phyloP scores from a whole-genome alignment of 2,329 filamentous ascomycete genomes.

The Trichoderma arundinaceum region DNA sequence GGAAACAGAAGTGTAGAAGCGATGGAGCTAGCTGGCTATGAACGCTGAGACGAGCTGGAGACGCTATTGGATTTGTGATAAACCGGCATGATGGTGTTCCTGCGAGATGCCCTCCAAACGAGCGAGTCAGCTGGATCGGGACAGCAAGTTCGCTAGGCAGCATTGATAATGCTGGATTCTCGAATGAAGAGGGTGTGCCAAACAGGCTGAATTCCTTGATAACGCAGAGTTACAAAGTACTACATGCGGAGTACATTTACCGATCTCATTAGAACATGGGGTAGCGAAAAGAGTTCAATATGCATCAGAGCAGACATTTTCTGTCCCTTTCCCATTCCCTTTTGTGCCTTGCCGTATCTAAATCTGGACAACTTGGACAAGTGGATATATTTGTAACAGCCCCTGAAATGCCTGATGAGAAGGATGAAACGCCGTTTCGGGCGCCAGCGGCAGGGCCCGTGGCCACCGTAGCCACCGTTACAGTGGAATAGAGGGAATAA shows the following conservation, averaged over 20 bases:
- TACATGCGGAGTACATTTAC: background rate
- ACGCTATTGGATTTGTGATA: constrained; percentile 24
- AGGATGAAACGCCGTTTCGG: constrained; percentile 25
- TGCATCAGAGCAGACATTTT: background rate
- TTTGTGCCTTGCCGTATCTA: too few relatives aligned
- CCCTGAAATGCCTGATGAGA: constrained; percentile 16
- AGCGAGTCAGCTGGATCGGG: constrained; percentile 6
- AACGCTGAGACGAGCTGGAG: background rate
- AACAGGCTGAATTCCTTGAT: constrained; percentile 24
- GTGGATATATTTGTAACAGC: constrained; percentile 10
- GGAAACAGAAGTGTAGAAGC: background rate
- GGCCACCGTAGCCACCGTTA: background rate
- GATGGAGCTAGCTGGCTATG: constrained; percentile 13
- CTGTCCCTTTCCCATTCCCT: background rate
- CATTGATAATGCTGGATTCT: background rate
- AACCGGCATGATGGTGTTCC: background rate
- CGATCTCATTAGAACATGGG: background rate
- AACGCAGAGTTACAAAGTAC: background rate
- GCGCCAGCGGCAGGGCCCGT: constrained; percentile 13
- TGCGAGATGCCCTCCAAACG: background rate
- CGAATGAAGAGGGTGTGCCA: constrained; percentile 20
- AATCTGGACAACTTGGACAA: too few relatives aligned
- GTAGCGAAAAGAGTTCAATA: too few relatives aligned
- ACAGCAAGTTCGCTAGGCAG: constrained; percentile 10
- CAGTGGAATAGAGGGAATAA: background rate